These are phyloP conservation scores for Pneumocystis jirovecii DNA, from an alignment of 1,139 yeast genomes.

Conservation along the genomic window DNA sequence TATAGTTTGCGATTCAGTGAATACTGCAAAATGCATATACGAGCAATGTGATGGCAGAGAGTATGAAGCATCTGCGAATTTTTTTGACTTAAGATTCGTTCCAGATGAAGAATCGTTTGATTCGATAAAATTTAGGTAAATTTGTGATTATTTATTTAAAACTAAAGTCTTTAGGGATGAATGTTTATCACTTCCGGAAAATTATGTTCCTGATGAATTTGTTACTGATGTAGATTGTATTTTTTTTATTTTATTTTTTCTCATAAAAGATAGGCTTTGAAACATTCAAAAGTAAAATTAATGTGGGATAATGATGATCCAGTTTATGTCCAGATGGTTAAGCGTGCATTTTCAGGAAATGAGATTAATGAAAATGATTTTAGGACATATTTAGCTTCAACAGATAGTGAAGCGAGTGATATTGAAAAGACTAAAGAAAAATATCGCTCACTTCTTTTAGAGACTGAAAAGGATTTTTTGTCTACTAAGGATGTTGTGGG, in stretches of 20 bases:
- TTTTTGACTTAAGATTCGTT: slow-evolving; percentile 79
- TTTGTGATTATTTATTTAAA: background rate
- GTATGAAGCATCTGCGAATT: slow-evolving; percentile 87
- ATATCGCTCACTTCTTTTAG: slow-evolving; percentile 9
- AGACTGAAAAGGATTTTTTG: slow-evolving; percentile 22
- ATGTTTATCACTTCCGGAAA: slow-evolving; percentile 57
- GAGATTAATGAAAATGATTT: slow-evolving; percentile 95
- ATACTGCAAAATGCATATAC: slow-evolving; percentile 63
- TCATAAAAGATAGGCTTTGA: slow-evolving; percentile 10
- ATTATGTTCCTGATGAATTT: slow-evolving; percentile 71
- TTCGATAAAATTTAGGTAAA: slow-evolving; percentile 37
- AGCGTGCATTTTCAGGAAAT: slow-evolving; percentile 70
- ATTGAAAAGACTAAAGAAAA: slow-evolving; percentile 27
- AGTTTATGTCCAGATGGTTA: slow-evolving; percentile 66
- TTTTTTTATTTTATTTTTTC: slow-evolving; percentile 2
- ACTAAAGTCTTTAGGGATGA: slow-evolving; percentile 32
- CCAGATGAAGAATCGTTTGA: slow-evolving; percentile 86
- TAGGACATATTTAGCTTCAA: slow-evolving; percentile 74
- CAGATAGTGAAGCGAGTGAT: slow-evolving; percentile 30
- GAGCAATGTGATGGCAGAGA: slow-evolving; percentile 88
- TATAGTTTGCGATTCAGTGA: slow-evolving; percentile 63
- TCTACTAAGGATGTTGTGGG: slow-evolving; percentile 39
- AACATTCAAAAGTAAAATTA: slow-evolving; percentile 19
- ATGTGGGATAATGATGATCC: slow-evolving; percentile 81
- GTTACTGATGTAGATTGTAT: slow-evolving; percentile 31